Evolutionary conservation across 1,284 basidiomycete species (phyloP).

Genomic region (Irpex sp.): DNA sequence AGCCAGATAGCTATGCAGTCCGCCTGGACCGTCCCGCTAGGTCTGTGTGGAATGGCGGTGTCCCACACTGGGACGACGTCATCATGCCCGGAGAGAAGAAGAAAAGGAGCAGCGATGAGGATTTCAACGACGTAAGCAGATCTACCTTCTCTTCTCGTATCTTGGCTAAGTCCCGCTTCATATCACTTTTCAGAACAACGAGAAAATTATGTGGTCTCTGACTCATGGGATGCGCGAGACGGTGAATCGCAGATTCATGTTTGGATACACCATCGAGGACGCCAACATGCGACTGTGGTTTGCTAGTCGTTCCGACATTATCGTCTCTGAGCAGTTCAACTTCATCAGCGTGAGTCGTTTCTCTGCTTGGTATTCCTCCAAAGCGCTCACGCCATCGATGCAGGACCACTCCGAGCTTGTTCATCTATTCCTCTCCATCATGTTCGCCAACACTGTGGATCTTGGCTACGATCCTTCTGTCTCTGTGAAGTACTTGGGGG

Average conservation of each 20-base stretch:
- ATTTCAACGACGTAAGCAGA: neutral
- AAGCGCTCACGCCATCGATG: neutral
- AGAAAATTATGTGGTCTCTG: neutral
- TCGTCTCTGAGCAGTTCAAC: neutral
- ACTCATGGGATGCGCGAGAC: neutral
- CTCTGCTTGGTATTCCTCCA: neutral
- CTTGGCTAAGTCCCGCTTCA: neutral
- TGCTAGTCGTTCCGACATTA: neutral
- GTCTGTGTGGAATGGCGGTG: neutral
- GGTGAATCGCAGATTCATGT: neutral
- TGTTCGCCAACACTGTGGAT: neutral
- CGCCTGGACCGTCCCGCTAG: neutral
- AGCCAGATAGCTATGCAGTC: neutral
- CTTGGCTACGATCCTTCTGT: slow-evolving; percentile 1
- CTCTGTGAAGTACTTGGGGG: neutral
- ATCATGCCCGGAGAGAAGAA: neutral
- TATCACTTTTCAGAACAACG: neutral
- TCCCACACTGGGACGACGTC: neutral
- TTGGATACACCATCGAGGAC: slow-evolving; percentile 3
- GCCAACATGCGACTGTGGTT: slow-evolving; percentile 1
- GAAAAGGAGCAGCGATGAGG: neutral
- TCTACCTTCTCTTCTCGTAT: neutral
- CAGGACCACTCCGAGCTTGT: neutral
- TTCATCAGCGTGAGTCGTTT: neutral
- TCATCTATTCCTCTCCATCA: neutral